phyloP scores from a whole-genome alignment of 164 flowering plant genomes.

The Stephania cephalantha region DNA sequence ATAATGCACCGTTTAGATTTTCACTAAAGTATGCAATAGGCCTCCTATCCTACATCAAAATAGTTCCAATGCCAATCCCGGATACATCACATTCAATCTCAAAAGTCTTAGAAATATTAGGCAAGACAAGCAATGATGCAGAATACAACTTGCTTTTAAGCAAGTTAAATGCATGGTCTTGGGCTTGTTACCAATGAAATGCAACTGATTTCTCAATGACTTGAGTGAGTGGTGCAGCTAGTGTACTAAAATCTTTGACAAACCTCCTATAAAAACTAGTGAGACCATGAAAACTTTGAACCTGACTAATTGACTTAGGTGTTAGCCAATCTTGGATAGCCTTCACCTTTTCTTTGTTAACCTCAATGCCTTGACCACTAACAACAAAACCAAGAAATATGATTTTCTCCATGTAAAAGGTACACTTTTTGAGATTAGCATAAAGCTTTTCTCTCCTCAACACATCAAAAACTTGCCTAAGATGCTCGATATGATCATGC shows the following conservation, averaged over 20 bases:
- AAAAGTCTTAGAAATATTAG: background rate
- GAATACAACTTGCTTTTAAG: background rate
- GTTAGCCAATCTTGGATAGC: background rate
- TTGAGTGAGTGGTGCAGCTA: background rate
- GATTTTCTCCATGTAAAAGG: background rate
- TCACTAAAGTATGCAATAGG: background rate
- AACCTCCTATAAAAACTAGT: background rate
- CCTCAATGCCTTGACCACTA: background rate
- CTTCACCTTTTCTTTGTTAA: background rate
- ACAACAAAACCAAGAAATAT: background rate
- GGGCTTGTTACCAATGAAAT: background rate
- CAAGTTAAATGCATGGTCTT: background rate
- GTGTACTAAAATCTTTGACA: background rate
- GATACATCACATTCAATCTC: background rate
- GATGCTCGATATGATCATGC: background rate
- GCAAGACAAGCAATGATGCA: background rate
- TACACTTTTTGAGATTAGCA: background rate
- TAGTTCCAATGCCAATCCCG: background rate
- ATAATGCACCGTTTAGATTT: background rate
- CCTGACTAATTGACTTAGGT: background rate
- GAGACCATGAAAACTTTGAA: background rate
- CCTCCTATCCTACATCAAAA: background rate
- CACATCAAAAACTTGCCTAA: background rate
- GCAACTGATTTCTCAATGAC: background rate
- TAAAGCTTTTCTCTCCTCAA: background rate